Conservation (phyloP, 1,284 basidiomycete genomes). For the Ceratobasidium sp. region DNA sequence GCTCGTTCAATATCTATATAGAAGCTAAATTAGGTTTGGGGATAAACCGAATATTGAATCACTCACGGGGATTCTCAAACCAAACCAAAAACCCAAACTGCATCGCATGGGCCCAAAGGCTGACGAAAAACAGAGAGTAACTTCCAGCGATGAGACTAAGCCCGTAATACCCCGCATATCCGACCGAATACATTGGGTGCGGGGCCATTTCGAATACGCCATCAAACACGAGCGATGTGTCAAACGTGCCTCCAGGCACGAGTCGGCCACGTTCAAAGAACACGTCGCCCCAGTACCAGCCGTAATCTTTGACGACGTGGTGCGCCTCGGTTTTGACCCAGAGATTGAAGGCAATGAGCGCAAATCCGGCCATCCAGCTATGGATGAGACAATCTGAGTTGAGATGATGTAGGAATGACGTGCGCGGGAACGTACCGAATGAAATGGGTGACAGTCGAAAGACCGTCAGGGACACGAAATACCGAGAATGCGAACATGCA, state of each 20-base stretch:
- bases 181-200: constrained; percentile 95
- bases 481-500: constrained; percentile 94
- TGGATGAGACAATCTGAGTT: constrained; percentile 37
- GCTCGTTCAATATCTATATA: constrained; percentile 85
- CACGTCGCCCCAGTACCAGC: constrained; percentile 98
- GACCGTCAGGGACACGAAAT: constrained; percentile 80
- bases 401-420: not conserved
- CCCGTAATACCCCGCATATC: constrained; percentile 96
- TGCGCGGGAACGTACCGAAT: constrained; percentile 63
- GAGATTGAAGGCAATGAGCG: constrained; percentile 91
- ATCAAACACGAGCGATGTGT: constrained; percentile 87
- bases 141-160: constrained; percentile 88
- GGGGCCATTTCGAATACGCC: constrained; percentile 95
- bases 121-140: constrained; percentile 92
- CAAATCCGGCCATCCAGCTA: constrained; percentile 87
- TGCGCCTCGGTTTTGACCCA: constrained; percentile 99
- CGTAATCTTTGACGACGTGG: constrained; percentile 91
- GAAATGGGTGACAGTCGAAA: constrained; percentile 76
- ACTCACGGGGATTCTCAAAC: constrained; percentile 96
- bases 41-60: constrained; percentile 10
- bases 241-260: constrained; percentile 46
- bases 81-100: constrained; percentile 97
- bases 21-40: not conserved
- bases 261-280: constrained; percentile 84
- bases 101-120: constrained; percentile 89